Evolutionary conservation across 2,329 filamentous ascomycete species (phyloP), one percentile per base, ranked within the genome.

Genomic region (Dactylella cylindrospora): DNA sequence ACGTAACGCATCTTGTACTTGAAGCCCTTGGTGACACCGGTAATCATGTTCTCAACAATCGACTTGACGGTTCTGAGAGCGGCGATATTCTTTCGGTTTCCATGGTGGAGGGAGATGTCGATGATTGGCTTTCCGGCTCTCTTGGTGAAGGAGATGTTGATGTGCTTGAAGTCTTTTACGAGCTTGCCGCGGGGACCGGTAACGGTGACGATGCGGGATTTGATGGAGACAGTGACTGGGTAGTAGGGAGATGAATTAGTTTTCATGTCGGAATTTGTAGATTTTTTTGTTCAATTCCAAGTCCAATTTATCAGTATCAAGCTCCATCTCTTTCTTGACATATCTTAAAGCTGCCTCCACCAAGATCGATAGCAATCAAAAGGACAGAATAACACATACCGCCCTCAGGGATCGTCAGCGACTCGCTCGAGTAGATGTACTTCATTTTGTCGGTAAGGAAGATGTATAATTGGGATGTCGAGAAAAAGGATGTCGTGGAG

Each of bases 1-100:
- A 98, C 93, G 82, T 98, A 98, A 74, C 94, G 89, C 91, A 98
- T 97, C 88, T 98, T 98, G 87, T 98, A 98, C 82, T 94, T 94
- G 88, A 86, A 98, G 71, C 93, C 93, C 83, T 91, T 95, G 77
- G 93, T 98, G 70, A 98, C 93, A 78, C 93, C 93, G 73, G 90
- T 85, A 78, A 98, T 88, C 80, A 98, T 77, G 86, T 98, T 98
- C 84, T 94, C 88, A 83, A 98, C 95, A 79, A 97, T 78, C 70
- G 91, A 91, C 75, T 90, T 89, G 80, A 98, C 93, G 74, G 93
- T 98, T 73, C 93, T 90, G 78, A 98, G 90, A 71, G 91, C 88
- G 74, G 93, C 93, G 75, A 98, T 87, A 77, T 89, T 91, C 86
- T 98, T 98, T 80, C 93, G 89, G 75, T 82, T 83, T 76, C 93